A percentile compares a stretch with the other conserved stretches of the same genome.
These are phyloP conservation scores for Cystobasidium slooffiae DNA, from an alignment of 1,284 basidiomycete genomes.

Conservation along the genomic window DNA sequence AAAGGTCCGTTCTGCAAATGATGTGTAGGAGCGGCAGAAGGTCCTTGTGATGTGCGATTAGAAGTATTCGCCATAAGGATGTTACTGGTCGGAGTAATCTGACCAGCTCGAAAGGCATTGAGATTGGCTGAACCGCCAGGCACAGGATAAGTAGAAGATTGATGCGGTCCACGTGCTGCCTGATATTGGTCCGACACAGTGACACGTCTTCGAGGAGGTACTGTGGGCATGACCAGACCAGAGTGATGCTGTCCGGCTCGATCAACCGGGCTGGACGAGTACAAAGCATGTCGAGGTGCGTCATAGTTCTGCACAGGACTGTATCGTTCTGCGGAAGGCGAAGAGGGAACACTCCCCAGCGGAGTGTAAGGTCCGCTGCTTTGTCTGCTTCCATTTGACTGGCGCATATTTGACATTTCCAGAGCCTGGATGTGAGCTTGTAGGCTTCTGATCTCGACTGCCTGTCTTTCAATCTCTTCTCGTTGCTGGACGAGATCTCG, in stretches of 20 bases:
- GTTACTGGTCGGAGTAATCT: neutral
- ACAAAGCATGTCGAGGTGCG: neutral
- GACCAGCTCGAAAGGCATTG: neutral
- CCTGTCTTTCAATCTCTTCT: constrained; percentile 23
- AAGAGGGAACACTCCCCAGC: neutral
- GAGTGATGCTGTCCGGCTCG: neutral
- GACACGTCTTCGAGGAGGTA: neutral
- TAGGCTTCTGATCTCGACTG: constrained; percentile 14
- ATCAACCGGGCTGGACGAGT: neutral
- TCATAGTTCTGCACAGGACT: constrained; percentile 1
- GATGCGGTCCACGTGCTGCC: neutral
- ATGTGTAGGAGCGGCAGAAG: neutral
- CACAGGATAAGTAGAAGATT: neutral
- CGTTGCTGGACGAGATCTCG: constrained; percentile 16
- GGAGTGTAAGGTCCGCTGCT: neutral
- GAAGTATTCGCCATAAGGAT: neutral
- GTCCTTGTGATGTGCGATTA: neutral
- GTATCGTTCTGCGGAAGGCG: neutral
- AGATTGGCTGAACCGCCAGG: neutral
- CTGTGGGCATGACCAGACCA: neutral
- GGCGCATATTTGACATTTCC: neutral
- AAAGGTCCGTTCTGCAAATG: constrained; percentile 15
- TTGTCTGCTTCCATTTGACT: neutral
- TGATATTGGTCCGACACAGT: neutral
- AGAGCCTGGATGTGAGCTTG: constrained; percentile 3